Base-by-base conservation (phyloP, 352 stramenopile species). In the Pythium rhizo-oryzae region DNA sequence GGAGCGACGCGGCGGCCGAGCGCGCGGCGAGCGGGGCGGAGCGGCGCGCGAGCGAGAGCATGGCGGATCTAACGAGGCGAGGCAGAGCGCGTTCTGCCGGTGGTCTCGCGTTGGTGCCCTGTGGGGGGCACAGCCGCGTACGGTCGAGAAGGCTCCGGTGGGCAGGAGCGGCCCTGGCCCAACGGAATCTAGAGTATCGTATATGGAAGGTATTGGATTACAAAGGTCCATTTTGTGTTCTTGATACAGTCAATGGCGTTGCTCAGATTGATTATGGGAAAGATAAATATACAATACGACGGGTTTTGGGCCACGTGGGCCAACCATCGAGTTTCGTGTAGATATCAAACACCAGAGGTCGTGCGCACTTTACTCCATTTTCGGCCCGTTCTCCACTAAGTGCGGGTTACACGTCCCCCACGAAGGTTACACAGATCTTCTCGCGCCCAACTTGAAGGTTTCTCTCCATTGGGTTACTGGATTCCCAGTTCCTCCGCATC, bases 11-110 rank as follows among this genome's bases (percentile, higher is more conserved):
- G 24, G 71, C 24, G 23, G 71, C 74, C 50, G 72, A 71, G 70
- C 58, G 51, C 59, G 53, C 9, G 51, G 52, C 62, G 50, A 68
- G 62, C 43, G 62, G 41, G 19, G 62, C 41, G 13, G 62, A 69
- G 62, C 62, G 69, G 50, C 57, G 58, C 15, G 63, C 58, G 58
- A 75, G 28, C 23, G 69, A 58, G 33, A 75, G 60, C 69, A 75
- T 74, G 8, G 44, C 7, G 35, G 37, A 41, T 71, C 25, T 23
- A 47, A 18, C 7, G 19, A 35, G 37, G 12, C 8, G 15, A 8
- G 43, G 8, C 18, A 18, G 4, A 28, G 44, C 19, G 52, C 28
- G 25, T 62, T 65, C 50, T 61, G 58, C 50, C 53, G 65, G 65
- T 65, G 60, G 33, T 35, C 39, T 8, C 21, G 50, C 44, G 13